Evolutionary conservation across 1,139 yeast species (phyloP).

Genomic region (Suhomyces kunorum): DNA sequence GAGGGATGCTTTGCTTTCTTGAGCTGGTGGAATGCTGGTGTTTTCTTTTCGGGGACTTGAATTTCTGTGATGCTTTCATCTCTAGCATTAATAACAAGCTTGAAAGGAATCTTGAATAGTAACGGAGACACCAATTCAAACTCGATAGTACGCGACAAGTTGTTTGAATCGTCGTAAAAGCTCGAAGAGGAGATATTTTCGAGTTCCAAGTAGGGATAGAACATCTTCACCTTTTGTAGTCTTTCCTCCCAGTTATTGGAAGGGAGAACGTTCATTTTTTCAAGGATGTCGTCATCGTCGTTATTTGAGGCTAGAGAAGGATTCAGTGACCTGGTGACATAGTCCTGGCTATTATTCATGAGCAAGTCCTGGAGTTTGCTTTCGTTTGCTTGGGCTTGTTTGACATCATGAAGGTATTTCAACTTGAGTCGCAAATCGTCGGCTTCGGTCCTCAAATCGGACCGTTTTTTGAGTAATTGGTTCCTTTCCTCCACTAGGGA

Average conservation of each 20-base stretch:
- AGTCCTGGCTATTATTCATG: slow-evolving; percentile 23
- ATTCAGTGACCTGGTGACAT: background rate
- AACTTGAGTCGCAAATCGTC: slow-evolving; percentile 24
- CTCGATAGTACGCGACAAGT: slow-evolving; percentile 22
- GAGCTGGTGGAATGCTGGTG: background rate
- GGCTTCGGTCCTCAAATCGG: slow-evolving; percentile 21
- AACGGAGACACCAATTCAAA: slow-evolving; percentile 26
- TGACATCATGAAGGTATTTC: slow-evolving; percentile 21
- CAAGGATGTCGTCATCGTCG: slow-evolving; percentile 24
- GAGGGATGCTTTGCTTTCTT: slow-evolving; percentile 3
- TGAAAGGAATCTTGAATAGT: slow-evolving; percentile 26
- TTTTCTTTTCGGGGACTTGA: slow-evolving; percentile 3
- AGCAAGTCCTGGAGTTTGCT: slow-evolving; percentile 24
- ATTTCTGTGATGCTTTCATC: slow-evolving; percentile 22
- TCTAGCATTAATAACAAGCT: slow-evolving; percentile 21
- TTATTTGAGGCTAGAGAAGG: slow-evolving; percentile 12
- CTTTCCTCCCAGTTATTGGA: slow-evolving; percentile 39
- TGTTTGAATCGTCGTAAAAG: slow-evolving; percentile 11
- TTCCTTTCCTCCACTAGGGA: slow-evolving; percentile 23
- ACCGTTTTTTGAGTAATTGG: slow-evolving; percentile 24
- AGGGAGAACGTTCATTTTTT: slow-evolving; percentile 38
- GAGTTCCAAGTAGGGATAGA: slow-evolving; percentile 30
- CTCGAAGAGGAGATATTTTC: slow-evolving; percentile 21
- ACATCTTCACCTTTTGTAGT: slow-evolving; percentile 27
- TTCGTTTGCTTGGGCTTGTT: slow-evolving; percentile 19